phyloP scores from a whole-genome alignment of 352 stramenopile species.

The Phytophthora pluvialis region DNA sequence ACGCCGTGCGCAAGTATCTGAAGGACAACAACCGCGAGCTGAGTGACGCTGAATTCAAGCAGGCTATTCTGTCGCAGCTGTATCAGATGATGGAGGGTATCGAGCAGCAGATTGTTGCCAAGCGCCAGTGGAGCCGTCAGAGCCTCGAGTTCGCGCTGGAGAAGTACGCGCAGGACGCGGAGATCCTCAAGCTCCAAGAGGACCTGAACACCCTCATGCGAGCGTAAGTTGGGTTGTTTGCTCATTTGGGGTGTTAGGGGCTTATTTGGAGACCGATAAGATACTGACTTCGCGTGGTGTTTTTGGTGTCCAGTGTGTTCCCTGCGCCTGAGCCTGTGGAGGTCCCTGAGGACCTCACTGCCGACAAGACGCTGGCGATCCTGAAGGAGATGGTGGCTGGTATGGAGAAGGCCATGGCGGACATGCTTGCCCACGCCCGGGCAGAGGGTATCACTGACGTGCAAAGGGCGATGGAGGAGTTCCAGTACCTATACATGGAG shows the following conservation, averaged over 20 bases:
- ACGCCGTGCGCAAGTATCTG: conserved; percentile 66
- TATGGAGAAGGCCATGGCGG: conserved; percentile 82
- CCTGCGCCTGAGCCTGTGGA: conserved; percentile 55
- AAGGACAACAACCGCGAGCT: conserved; percentile 73
- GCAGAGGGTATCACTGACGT: conserved; percentile 77
- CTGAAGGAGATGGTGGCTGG: conserved; percentile 66
- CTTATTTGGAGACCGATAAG: background rate
- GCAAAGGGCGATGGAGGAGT: conserved; percentile 75
- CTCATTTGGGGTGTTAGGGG: background rate
- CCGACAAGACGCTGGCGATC: conserved; percentile 74
- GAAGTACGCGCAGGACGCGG: conserved; percentile 63
- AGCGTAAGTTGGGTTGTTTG: conserved; percentile 33
- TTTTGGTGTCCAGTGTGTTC: conserved; percentile 53
- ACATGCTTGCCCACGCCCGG: conserved; percentile 76
- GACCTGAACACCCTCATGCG: conserved; percentile 78
- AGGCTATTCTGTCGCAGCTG: conserved; percentile 73
- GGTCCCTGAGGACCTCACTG: conserved; percentile 71
- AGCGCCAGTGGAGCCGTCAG: conserved; percentile 66
- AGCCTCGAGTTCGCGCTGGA: conserved; percentile 70
- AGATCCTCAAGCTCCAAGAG: conserved; percentile 67
- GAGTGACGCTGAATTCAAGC: conserved; percentile 76
- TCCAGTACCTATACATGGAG: conserved; percentile 79
- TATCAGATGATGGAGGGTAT: conserved; percentile 78
- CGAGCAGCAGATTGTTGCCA: conserved; percentile 68
- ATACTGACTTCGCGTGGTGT: conserved; percentile 10